These are phyloP conservation scores for Conoideocrella luteorostrata DNA, from an alignment of 2,329 filamentous ascomycete species.

Conservation along the genomic window DNA sequence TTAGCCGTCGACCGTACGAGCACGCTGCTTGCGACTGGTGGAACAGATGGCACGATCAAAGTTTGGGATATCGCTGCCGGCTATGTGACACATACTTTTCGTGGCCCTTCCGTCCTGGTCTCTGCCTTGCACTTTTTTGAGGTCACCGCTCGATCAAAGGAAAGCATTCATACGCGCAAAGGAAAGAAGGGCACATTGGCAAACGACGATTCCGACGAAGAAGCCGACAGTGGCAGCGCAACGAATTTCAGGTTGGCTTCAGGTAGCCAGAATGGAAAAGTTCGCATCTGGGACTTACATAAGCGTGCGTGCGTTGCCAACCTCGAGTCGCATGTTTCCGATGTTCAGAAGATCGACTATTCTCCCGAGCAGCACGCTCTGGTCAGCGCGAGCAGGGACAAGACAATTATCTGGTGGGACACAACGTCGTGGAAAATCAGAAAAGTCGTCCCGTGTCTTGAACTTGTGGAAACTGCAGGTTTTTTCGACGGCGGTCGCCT, in stretches of 20 bases:
- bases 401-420: conserved; percentile 92
- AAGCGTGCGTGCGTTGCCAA: conserved; percentile 71
- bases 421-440: conserved; percentile 74
- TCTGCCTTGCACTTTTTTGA: conserved; percentile 92
- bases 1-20: conserved; percentile 79
- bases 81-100: conserved; percentile 91
- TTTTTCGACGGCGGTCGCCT: conserved; percentile 67
- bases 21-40: conserved; percentile 85
- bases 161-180: conserved; percentile 19
- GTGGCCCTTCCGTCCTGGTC: conserved; percentile 84
- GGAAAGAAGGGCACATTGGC: conserved; percentile 26
- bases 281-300: conserved; percentile 86
- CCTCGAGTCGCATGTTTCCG: conserved; percentile 88
- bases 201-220: conserved; percentile 31
- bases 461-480: conserved; percentile 76
- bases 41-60: conserved; percentile 89
- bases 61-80: conserved; percentile 92
- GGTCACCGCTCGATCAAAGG: conserved; percentile 42
- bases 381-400: conserved; percentile 82
- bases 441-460: conserved; percentile 75
- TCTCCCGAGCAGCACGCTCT: conserved; percentile 67
- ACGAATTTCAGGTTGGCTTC: conserved; percentile 74
- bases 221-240: conserved; percentile 35
- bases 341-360: conserved; percentile 83
- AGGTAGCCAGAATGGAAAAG: conserved; percentile 88